A percentile compares a stretch with the other conserved stretches of the same genome.
These are phyloP conservation scores for Fusarium continuum DNA, from an alignment of 2,329 filamentous ascomycete species.

Conservation along the genomic window DNA sequence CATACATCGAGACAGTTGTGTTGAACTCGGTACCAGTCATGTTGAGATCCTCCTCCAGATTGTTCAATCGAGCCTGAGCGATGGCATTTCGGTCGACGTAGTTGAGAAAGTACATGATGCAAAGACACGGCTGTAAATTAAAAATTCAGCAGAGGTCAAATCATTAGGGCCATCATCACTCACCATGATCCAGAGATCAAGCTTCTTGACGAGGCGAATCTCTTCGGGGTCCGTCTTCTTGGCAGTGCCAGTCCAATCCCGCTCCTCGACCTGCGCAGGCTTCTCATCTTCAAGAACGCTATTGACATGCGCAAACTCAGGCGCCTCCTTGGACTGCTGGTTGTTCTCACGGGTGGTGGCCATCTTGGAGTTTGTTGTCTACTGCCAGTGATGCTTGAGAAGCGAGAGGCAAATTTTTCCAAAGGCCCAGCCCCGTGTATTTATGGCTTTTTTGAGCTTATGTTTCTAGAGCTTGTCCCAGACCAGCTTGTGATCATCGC, in stretches of 20 bases:
- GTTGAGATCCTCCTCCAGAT: constrained; percentile 58
- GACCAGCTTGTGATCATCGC: constrained; percentile 14
- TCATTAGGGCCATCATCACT: background rate
- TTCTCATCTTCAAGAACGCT: constrained; percentile 41
- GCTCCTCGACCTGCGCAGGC: constrained; percentile 20
- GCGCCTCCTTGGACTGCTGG: constrained; percentile 17
- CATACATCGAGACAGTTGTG: constrained; percentile 51
- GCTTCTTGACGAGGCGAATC: constrained; percentile 53
- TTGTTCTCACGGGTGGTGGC: background rate
- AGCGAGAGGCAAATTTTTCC: background rate
- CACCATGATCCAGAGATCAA: constrained; percentile 55
- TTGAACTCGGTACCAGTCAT: constrained; percentile 67
- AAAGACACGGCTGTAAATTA: constrained; percentile 42
- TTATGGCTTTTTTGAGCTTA: constrained; percentile 11
- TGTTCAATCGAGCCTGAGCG: constrained; percentile 57
- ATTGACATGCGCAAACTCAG: constrained; percentile 36
- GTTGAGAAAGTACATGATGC: constrained; percentile 56
- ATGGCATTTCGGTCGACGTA: constrained; percentile 58
- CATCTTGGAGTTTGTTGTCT: constrained; percentile 9
- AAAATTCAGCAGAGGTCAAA: constrained; percentile 3
- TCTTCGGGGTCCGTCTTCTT: constrained; percentile 53
- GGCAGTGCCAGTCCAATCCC: constrained; percentile 51
- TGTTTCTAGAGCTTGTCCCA: background rate
- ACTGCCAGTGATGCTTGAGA: background rate
- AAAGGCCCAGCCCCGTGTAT: constrained; percentile 18